Percentiles rank a stretch among this genome's conserved stretches.
Conservation (phyloP, 2,329 filamentous ascomycete genomes). For the Beauveria caledonica region DNA sequence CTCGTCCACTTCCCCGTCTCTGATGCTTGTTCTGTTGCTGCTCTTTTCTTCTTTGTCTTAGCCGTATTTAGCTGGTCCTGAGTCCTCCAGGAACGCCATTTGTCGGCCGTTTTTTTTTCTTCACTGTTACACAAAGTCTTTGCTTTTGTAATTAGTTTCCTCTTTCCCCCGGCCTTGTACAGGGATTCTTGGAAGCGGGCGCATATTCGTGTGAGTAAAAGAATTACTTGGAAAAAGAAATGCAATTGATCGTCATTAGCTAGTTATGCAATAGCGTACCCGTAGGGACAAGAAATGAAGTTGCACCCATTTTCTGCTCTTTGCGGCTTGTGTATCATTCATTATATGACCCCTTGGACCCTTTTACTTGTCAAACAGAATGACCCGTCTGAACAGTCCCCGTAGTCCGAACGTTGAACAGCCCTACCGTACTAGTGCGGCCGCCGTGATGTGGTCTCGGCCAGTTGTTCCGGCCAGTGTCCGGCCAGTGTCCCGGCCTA, state of each 20-base stretch:
- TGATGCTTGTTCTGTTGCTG: background rate
- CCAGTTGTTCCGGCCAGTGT: background rate
- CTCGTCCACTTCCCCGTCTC: background rate
- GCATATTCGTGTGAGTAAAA: background rate
- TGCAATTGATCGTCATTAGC: too few relatives aligned
- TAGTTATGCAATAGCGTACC: too few relatives aligned
- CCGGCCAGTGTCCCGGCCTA: background rate
- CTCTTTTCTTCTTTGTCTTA: background rate
- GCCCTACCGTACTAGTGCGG: background rate
- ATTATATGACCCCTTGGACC: too few relatives aligned
- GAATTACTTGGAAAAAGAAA: background rate
- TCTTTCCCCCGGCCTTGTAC: background rate
- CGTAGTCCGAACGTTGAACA: background rate
- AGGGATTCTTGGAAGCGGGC: background rate
- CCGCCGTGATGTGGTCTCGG: background rate
- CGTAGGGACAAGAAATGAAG: too few relatives aligned
- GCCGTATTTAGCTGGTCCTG: background rate
- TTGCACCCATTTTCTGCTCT: too few relatives aligned
- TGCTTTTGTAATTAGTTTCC: conserved; percentile 2
- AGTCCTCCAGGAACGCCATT: background rate
- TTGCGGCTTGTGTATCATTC: too few relatives aligned
- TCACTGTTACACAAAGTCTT: background rate
- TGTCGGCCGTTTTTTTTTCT: background rate
- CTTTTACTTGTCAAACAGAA: too few relatives aligned
- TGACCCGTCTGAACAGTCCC: too few relatives aligned